These are phyloP conservation scores for Fibroporia radiculosa DNA, from an alignment of 768 basidiomycete species.

Conservation along the genomic window DNA sequence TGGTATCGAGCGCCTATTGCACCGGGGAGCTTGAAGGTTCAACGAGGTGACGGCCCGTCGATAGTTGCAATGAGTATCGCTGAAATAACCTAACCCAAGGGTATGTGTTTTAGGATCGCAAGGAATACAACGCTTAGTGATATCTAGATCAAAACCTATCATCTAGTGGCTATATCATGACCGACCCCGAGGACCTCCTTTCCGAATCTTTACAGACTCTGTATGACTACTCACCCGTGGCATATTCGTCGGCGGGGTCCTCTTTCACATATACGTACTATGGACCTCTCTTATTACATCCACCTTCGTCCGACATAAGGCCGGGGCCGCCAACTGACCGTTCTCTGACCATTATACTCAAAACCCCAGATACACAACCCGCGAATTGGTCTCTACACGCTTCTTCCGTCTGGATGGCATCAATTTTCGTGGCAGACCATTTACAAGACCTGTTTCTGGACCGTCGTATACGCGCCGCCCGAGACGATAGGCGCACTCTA, in stretches of 20 bases:
- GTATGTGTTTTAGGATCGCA: too few relatives aligned
- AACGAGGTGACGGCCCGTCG: too few relatives aligned
- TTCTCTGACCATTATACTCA: constrained; percentile 32
- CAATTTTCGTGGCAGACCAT: constrained; percentile 61
- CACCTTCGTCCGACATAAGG: constrained; percentile 2
- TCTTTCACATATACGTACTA: constrained; percentile 37
- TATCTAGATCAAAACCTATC: too few relatives aligned
- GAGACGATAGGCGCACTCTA: constrained; percentile 6
- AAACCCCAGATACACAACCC: constrained; percentile 57
- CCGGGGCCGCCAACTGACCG: neutral
- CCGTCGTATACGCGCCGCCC: constrained; percentile 14
- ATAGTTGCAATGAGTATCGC: too few relatives aligned
- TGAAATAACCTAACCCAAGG: too few relatives aligned
- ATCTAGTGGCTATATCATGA: too few relatives aligned
- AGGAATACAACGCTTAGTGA: too few relatives aligned
- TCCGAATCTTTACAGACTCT: constrained; percentile 53
- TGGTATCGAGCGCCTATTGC: too few relatives aligned
- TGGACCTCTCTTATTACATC: constrained; percentile 3
- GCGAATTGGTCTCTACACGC: constrained; percentile 74
- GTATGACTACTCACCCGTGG: constrained; percentile 56
- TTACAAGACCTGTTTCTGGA: constrained; percentile 39
- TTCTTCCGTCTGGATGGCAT: constrained; percentile 67
- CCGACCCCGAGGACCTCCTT: constrained; percentile 61
- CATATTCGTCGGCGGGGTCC: constrained; percentile 47
- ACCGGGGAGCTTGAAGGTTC: too few relatives aligned